Base-by-base conservation (phyloP, 371 early-diverging fungal genomes). In the Lichtheimia corymbifera region DNA sequence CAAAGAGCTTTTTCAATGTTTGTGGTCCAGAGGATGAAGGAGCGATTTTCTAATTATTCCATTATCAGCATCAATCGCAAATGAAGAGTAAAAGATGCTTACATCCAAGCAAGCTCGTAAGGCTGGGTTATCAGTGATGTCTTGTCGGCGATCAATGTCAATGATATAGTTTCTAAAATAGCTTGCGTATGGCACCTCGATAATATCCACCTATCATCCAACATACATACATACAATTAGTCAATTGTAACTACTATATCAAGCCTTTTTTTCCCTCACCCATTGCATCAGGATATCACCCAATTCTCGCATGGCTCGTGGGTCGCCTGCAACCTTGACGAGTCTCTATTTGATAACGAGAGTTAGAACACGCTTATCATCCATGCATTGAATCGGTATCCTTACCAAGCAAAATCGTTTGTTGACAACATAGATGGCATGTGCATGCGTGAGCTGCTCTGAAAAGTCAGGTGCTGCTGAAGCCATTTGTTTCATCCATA, bases 171-270 rank as follows among this genome's bases (percentile, higher is more conserved):
- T 68, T 51, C 74, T 67, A 42, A 62, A 70, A 72, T 71, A 83
- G 27, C 76, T 79, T 12, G 78, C 69, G 58, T 83, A 83, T 18
- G 83, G 77, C 4, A 62, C 67, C 62, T 81, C 82, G 63, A 83
- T 71, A 59, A 79, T 80, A 59, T 81, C 63, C 5, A 80, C 63
- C 79, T 82, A 61, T 40, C 51, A 35, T 47, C 47, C n/a, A n/a
- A n/a, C n/a, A n/a, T n/a, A 22, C 3, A 17, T 5, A 14, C 4
- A 17, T 47, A 17, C 18, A 47, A 47, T 35, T 0, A 47, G 7
- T 47, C 17, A 17, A 18, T 9, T 22, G 47, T 17, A 18, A 2
- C 22, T 22, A 22, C 22, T 22, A 4, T 14, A 45, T 45, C 45
- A 45, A 3, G 17, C 45, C 28, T 27, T 27, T 4, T 18, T 7